Percentiles rank a stretch among this genome's conserved stretches.
Evolutionary conservation across 1,139 yeast genomes (phyloP).

Genomic region (Barnettozyma hawaiiensis): DNA sequence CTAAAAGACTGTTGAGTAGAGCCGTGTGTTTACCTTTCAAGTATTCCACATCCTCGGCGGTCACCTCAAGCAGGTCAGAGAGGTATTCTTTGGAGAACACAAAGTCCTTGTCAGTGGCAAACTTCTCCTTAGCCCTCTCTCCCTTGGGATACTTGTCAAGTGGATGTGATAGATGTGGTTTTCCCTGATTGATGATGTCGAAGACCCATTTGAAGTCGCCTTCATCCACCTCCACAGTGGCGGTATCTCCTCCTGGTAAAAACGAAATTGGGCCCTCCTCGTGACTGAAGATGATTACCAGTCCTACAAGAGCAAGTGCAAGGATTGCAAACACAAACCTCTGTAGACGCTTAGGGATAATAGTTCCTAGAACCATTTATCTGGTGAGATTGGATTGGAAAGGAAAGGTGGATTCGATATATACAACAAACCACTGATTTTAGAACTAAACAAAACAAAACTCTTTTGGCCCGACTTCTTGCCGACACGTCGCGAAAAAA

Average conservation of each 20-base stretch:
- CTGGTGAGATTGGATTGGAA: not conserved
- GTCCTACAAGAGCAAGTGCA: not conserved
- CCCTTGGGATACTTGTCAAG: conserved; percentile 26
- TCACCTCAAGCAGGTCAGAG: conserved; percentile 24
- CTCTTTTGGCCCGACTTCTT: too few relatives aligned
- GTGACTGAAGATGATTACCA: not conserved
- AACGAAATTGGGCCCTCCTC: not conserved
- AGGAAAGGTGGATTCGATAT: too few relatives aligned
- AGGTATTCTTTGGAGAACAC: conserved; percentile 28
- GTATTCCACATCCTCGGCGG: conserved; percentile 19
- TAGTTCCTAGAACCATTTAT: not conserved
- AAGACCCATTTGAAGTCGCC: conserved; percentile 25
- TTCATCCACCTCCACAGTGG: not conserved
- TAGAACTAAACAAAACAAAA: too few relatives aligned
- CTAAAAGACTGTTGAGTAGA: conserved; percentile 18
- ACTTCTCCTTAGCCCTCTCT: conserved; percentile 29
- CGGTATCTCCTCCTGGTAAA: not conserved
- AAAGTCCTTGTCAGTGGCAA: conserved; percentile 29
- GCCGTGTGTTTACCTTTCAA: conserved; percentile 25
- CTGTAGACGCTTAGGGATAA: conserved; percentile 13
- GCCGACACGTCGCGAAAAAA: not conserved
- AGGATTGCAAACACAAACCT: conserved; percentile 6
- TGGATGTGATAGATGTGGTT: conserved; percentile 25
- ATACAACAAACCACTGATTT: too few relatives aligned
- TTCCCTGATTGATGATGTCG: conserved; percentile 22